phyloP scores from a whole-genome alignment of 1,284 basidiomycete species.

The Naganishia cerealis region DNA sequence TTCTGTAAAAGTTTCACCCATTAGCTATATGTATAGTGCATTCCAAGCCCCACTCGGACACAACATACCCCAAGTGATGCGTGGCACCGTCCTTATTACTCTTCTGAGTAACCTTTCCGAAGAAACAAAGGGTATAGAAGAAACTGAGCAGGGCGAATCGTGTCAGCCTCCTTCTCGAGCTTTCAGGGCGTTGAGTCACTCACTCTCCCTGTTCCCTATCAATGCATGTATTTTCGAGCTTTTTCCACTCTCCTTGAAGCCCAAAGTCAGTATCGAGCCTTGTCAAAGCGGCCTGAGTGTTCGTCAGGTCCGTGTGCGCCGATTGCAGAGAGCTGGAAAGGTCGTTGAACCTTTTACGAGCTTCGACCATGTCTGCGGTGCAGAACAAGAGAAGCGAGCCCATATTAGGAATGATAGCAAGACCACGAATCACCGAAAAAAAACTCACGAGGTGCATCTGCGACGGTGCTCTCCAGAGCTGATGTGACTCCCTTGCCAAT shows the following conservation, averaged over 20 bases:
- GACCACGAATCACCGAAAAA: neutral
- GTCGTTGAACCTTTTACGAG: slow-evolving; percentile 61
- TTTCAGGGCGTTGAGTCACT: slow-evolving; percentile 49
- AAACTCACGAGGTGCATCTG: slow-evolving; percentile 46
- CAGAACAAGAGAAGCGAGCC: slow-evolving; percentile 48
- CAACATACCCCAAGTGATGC: slow-evolving; percentile 78
- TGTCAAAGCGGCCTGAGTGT: slow-evolving; percentile 41
- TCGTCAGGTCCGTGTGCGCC: slow-evolving; percentile 39
- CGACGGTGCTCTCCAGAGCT: slow-evolving; percentile 6
- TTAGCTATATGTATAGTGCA: neutral
- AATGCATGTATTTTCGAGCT: slow-evolving; percentile 79
- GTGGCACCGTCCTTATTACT: slow-evolving; percentile 75
- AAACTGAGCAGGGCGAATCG: slow-evolving; percentile 61
- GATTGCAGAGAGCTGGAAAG: slow-evolving; percentile 56
- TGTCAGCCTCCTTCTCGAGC: neutral
- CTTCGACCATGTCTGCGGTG: slow-evolving; percentile 50
- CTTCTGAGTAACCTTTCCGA: slow-evolving; percentile 83
- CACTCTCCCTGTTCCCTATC: slow-evolving; percentile 83
- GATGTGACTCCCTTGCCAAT: slow-evolving; percentile 48
- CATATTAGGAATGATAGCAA: neutral
- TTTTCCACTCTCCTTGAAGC: slow-evolving; percentile 88
- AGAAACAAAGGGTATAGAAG: slow-evolving; percentile 94
- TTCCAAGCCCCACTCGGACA: neutral
- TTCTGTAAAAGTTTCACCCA: slow-evolving; percentile 55
- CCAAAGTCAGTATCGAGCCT: slow-evolving; percentile 70